These are phyloP conservation scores for Candida fluviatilis DNA, from an alignment of 805 yeast genomes.

Conservation along the genomic window DNA sequence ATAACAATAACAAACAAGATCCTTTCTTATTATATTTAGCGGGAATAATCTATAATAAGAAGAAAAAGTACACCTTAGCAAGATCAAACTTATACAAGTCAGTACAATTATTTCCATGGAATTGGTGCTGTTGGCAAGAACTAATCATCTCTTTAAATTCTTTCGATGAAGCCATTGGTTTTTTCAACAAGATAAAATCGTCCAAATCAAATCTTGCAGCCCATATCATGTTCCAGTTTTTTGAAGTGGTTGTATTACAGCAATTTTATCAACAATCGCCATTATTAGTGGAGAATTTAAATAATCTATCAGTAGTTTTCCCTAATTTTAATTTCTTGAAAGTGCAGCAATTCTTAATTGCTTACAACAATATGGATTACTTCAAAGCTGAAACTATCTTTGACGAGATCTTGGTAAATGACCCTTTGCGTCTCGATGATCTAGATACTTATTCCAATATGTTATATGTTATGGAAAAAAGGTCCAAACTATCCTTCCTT, in stretches of 20 bases:
- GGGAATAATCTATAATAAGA: conserved; percentile 64
- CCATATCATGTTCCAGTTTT: conserved; percentile 44
- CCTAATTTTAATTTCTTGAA: conserved; percentile 74
- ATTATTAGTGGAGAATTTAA: conserved; percentile 47
- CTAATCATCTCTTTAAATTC: conserved; percentile 56
- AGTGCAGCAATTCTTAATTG: conserved; percentile 76
- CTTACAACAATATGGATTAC: conserved; percentile 84
- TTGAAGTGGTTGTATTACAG: conserved; percentile 64
- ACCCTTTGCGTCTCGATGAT: conserved; percentile 87
- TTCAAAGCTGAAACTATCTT: conserved; percentile 73
- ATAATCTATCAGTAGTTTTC: conserved; percentile 47
- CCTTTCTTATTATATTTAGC: conserved; percentile 67
- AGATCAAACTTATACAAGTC: conserved; percentile 58
- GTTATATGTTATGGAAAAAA: conserved; percentile 87
- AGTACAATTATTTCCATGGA: conserved; percentile 66
- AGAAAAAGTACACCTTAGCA: conserved; percentile 59
- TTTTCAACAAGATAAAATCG: conserved; percentile 35
- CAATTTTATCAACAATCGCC: conserved; percentile 72
- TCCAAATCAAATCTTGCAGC: conserved; percentile 27
- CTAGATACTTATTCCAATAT: conserved; percentile 93
- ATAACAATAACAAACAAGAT: conserved; percentile 31
- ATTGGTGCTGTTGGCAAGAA: conserved; percentile 95
- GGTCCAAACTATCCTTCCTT: conserved; percentile 74
- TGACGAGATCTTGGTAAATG: conserved; percentile 65
- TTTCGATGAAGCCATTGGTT: conserved; percentile 53